Conservation (phyloP, 2,329 filamentous ascomycete genomes). For the Emydomyces testavorans region DNA sequence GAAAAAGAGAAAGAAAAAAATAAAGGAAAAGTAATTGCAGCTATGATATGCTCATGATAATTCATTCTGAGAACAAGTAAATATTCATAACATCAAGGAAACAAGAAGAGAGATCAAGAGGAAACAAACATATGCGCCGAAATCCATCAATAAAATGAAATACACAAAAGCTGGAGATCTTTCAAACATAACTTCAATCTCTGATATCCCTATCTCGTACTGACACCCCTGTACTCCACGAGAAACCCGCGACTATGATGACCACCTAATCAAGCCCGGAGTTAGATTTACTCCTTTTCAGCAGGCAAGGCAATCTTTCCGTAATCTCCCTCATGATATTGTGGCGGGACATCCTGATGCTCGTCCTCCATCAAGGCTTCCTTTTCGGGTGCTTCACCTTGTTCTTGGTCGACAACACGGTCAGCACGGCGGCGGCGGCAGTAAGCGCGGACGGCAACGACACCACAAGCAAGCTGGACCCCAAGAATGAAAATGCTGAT, state of each 20-base stretch:
- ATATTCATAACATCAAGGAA: neutral
- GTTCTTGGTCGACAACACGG: conserved; percentile 24
- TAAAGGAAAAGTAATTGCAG: neutral
- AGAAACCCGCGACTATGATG: neutral
- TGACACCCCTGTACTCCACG: neutral
- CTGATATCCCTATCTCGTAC: neutral
- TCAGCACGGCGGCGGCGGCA: conserved; percentile 26
- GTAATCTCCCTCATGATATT: conserved; percentile 28
- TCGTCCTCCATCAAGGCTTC: conserved; percentile 29
- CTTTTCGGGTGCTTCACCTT: conserved; percentile 34
- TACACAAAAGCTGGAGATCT: neutral
- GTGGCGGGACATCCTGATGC: conserved; percentile 27
- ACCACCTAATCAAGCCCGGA: neutral
- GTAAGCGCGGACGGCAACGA: conserved; percentile 37
- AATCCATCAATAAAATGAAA: neutral
- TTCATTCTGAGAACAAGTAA: too few species aligned
- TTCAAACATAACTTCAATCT: neutral
- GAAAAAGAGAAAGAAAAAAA: neutral
- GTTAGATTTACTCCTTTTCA: conserved; percentile 25
- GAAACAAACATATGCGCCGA: neutral
- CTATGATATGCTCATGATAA: too few species aligned
- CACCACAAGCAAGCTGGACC: conserved; percentile 38
- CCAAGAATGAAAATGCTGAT: conserved; percentile 37
- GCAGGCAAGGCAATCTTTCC: conserved; percentile 19
- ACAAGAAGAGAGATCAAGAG: neutral